Evolutionary conservation across 2,329 filamentous ascomycete genomes (phyloP), one percentile per base, ranked within the genome.

Genomic region (Penicillium glabrum): DNA sequence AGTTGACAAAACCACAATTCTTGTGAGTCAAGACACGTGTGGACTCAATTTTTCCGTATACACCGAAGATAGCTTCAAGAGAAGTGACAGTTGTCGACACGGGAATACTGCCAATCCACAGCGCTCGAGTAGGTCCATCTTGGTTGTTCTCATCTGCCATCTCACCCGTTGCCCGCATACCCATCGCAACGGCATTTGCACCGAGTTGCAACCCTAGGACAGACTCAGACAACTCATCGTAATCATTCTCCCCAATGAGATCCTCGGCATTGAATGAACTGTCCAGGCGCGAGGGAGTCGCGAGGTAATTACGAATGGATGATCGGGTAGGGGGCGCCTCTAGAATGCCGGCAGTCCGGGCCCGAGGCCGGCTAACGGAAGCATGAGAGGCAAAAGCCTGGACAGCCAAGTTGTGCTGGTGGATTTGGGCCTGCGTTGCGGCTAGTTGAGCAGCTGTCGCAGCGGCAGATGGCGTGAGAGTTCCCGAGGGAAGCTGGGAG

Each of bases 1-100:
- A 99, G 75, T 99, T 99, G 71, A 99, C 93, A 67, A 99, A 99
- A 3, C 93, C 95, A 72, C 95, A 99, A 76, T 96, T 98, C 82
- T 99, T 99, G 80, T 99, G 92, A 0, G 95, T 98, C 60, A 99
- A 82, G 5, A 99, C 95, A 62, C 95, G 86, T 27, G 91, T 93
- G 3, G 93, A 97, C 63, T 95, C 83, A 61, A 99, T 96, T 3
- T 89, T 84, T 10, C 95, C 95, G 65, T 95, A 96, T n/a, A 88
- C 84, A 73, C 91, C 90, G 79, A 99, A 99, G 78, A 98, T 96
- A 63, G 96, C 92, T 56, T 91, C 91, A 59, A 99, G 79, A 0
- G 95, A 98, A 1, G 93, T 96, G 11, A 95, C 93, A 0, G 95
- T 99, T 2, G 95, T 99, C 2, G 95, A 98, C 5, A 93, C 93